Evolutionary conservation across 202 grass and related monocot species (phyloP), one percentile per base, ranked within the genome.

Genomic region (Carex sylvatica): DNA sequence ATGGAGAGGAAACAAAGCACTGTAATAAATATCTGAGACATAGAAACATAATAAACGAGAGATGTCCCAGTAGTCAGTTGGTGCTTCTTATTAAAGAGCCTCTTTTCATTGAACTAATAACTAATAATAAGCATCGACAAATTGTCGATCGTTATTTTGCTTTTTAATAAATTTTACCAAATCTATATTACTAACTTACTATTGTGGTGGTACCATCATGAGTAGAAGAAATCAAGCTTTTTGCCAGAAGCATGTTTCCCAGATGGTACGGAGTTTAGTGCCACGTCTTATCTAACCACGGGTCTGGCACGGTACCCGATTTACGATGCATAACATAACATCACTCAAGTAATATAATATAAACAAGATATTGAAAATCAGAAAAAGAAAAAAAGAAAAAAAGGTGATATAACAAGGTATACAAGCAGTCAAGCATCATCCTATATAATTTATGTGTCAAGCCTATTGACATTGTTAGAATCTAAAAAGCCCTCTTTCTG

Each of bases 191-290:
- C 9, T 47, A 11, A 55, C 55, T 6, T 59, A 59, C 18, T 19
- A 59, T 2, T 66, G 30, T 19, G 65, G 30, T 19, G 33, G 15
- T 4, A 40, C 28, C 26, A 56, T n/a, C 51, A 33, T 35, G 33
- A 35, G 72, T 11, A 55, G 44, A 75, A 56, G 19, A 55, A 76
- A 76, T 75, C 14, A 75, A 75, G 16, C 46, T 11, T 31, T 56
- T 56, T 58, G 66, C 35, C 15, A 56, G 51, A 58, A 15, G 51
- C 52, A 75, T 76, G 72, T 76, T 75, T 35, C 73, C 73, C 73
- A 35, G 15, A 10, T 76, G 24, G 52, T 76, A 76, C 51, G 52
- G 73, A 58, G 15, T n/a, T 55, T 19, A 56, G 24, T 58, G 73
- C n/a, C 51, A 9, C 10, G 52, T 56, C 73, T 19, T 76, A 76